These are phyloP conservation scores for Paecilomyces variotii DNA, from an alignment of 2,329 filamentous ascomycete species.

Conservation along the genomic window DNA sequence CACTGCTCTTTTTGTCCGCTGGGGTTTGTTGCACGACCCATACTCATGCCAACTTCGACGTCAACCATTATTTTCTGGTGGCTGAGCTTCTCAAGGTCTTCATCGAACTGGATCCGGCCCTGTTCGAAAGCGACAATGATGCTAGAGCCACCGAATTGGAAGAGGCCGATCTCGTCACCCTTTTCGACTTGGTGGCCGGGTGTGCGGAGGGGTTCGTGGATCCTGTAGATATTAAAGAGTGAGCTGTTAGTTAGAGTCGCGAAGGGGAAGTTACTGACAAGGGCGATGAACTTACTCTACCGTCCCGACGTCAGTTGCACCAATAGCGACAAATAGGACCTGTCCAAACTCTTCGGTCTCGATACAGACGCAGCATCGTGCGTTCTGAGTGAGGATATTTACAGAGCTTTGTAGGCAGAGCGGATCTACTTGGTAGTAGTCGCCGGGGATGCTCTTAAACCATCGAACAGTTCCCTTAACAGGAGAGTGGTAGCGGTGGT, in stretches of 20 bases:
- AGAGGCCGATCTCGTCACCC: slow-evolving; percentile 34
- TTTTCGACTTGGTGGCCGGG: slow-evolving; percentile 26
- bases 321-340: slow-evolving; percentile 37
- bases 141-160: slow-evolving; percentile 35
- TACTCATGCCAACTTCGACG: slow-evolving; percentile 34
- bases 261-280: neutral
- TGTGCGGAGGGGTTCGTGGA: slow-evolving; percentile 25
- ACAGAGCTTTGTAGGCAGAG: slow-evolving; percentile 23
- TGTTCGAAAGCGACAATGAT: slow-evolving; percentile 36
- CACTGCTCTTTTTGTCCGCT: neutral
- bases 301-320: slow-evolving; percentile 33
- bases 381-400: slow-evolving; percentile 32
- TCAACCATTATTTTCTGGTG: slow-evolving; percentile 26
- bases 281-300: slow-evolving; percentile 25
- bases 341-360: slow-evolving; percentile 32
- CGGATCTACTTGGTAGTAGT: slow-evolving; percentile 39
- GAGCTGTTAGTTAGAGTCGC: neutral
- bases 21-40: slow-evolving; percentile 12
- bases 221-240: slow-evolving; percentile 14
- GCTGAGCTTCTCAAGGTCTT: slow-evolving; percentile 27
- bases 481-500: slow-evolving; percentile 40
- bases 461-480: slow-evolving; percentile 31
- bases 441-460: slow-evolving; percentile 33
- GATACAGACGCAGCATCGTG: slow-evolving; percentile 30
- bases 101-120: slow-evolving; percentile 30